These are phyloP conservation scores for Aspergillus ustus DNA, from an alignment of 2,329 filamentous ascomycete genomes.

Conservation along the genomic window DNA sequence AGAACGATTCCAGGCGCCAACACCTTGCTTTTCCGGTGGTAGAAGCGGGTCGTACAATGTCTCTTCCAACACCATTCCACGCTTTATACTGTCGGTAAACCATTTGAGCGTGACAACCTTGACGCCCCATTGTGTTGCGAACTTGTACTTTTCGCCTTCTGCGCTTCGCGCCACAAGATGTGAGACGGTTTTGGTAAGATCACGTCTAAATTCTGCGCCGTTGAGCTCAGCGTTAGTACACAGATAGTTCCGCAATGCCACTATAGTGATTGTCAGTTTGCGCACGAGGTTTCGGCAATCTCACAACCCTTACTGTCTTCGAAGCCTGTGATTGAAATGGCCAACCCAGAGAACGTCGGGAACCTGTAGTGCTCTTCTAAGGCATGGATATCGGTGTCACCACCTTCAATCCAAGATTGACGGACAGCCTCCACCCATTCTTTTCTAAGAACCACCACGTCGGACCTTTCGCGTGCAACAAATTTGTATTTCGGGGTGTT, in stretches of 20 bases:
- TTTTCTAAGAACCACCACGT: conserved; percentile 81
- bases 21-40: conserved; percentile 71
- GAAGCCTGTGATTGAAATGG: conserved; percentile 72
- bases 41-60: conserved; percentile 77
- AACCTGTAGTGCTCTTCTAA: conserved; percentile 65
- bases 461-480: conserved; percentile 84
- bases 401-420: conserved; percentile 77
- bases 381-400: conserved; percentile 71
- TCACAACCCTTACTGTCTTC: conserved; percentile 59
- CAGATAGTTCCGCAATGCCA: conserved; percentile 70
- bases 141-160: conserved; percentile 86
- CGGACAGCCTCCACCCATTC: conserved; percentile 83
- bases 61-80: conserved; percentile 92
- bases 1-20: conserved; percentile 72
- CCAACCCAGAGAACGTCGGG: conserved; percentile 56
- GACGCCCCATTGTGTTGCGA: conserved; percentile 82
- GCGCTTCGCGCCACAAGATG: conserved; percentile 82
- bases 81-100: conserved; percentile 79
- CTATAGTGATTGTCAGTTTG: conserved; percentile 40
- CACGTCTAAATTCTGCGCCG: conserved; percentile 83
- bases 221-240: conserved; percentile 69
- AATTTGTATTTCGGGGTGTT: conserved; percentile 94
- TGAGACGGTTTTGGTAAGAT: conserved; percentile 83
- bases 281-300: neutral
- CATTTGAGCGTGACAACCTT: conserved; percentile 81